Evolutionary conservation across 768 basidiomycete genomes (phyloP).

Genomic region (Leccinellum luteum): DNA sequence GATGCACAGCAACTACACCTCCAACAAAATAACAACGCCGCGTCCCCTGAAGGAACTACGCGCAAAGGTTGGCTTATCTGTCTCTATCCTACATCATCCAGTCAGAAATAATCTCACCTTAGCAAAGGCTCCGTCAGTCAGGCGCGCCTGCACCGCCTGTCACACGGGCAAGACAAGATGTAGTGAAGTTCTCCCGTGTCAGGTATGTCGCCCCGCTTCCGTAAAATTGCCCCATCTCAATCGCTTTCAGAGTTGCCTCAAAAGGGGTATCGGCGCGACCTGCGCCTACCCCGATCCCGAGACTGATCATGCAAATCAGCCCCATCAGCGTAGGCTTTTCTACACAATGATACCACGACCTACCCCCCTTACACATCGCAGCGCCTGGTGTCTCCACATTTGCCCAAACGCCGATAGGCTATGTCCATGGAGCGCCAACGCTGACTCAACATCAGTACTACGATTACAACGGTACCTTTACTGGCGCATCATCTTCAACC

Average conservation of each 20-base stretch:
- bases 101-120: conserved; percentile 14
- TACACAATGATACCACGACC: conserved; percentile 1
- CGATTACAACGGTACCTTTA: conserved; percentile 70
- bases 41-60: conserved; percentile 32
- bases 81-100: conserved; percentile 5
- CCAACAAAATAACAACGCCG: conserved; percentile 34
- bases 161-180: conserved; percentile 83
- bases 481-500: conserved; percentile 68
- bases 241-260: conserved; percentile 66
- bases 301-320: conserved; percentile 41
- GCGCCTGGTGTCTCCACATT: conserved; percentile 38
- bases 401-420: conserved; percentile 38
- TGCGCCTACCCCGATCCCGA: conserved; percentile 84
- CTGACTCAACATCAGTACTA: conserved; percentile 65
- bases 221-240: conserved; percentile 9
- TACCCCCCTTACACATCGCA: conserved; percentile 12
- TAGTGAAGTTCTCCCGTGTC: conserved; percentile 79
- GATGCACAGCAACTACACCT: conserved; percentile 55
- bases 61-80: conserved; percentile 58
- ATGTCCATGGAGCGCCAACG: conserved; percentile 41
- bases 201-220: conserved; percentile 42
- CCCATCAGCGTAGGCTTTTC: conserved; percentile 26
- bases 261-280: conserved; percentile 66
- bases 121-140: conserved; percentile 82
- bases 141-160: conserved; percentile 77